Base-by-base conservation (phyloP, 106 monocot species). In the Cymbidium sinense region DNA sequence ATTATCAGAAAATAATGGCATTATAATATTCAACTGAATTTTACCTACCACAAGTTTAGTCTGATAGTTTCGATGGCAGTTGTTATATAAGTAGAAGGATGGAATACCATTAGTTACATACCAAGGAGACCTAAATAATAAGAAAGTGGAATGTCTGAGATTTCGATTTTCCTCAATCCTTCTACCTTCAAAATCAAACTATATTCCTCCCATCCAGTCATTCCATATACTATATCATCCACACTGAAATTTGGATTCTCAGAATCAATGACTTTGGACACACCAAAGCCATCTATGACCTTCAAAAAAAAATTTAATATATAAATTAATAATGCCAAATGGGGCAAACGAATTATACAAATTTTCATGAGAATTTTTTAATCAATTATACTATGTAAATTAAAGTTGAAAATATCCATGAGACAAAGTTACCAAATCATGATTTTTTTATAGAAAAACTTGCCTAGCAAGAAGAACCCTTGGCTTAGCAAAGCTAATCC, bases 191-290 rank as follows among this genome's bases (percentile, higher is more conserved):
- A 6, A 34, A 93, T 86, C 39, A 89, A 75, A 80, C 81, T 89
- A 50, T 93, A 96, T 70, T 93, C 93, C 76, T 96, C 95, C 95
- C 95, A 96, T 9, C 93, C 88, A 67, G 89, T 93, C 2, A 93
- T 36, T 36, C 95, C 95, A 0, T 82, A 75, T 23, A 96, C 86
- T 36, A 86, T 64, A 73, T 96, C 95, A 1, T 93, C 95, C 9
- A 75, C 83, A 6, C 34, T 55, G 79, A 93, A 96, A 33, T 79
- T 73, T 31, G 90, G 85, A 81, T 87, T 67, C 51, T 87, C 81
- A 2, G 95, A 91, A 73, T 82, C 91, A 31, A 93, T 50, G 28
- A 96, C 93, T 83, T 77, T 90, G 17, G 84, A 83, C 37, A 96
- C 84, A 20, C 93, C 95, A 83, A 91, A 87, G 3, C 95, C 95